Evolutionary conservation across 176 grass and related monocot species (phyloP).

Genomic region (Cenchrus americanus): DNA sequence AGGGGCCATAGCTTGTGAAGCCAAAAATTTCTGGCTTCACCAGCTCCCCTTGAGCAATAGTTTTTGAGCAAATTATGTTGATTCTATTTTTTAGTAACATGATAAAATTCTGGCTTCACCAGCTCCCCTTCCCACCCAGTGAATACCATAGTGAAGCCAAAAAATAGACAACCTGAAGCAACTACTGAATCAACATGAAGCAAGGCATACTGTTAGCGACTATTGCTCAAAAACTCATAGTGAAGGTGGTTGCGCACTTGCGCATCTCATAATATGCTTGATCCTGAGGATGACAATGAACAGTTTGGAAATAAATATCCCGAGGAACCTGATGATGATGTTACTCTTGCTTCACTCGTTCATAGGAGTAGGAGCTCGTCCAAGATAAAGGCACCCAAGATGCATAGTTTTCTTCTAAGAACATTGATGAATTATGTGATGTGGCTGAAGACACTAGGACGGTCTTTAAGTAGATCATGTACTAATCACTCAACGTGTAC

Average conservation of each 20-base stretch:
- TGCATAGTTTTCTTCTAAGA: slow-evolving; percentile 39
- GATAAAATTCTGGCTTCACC: no score
- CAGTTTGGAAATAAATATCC: slow-evolving; percentile 39
- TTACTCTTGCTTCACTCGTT: slow-evolving; percentile 68
- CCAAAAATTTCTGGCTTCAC: no score
- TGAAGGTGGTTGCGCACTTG: slow-evolving; percentile 58
- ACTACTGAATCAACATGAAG: slow-evolving; percentile 59
- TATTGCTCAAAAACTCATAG: slow-evolving; percentile 91
- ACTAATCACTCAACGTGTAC: slow-evolving; percentile 64
- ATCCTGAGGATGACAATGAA: slow-evolving; percentile 32
- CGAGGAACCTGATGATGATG: slow-evolving; percentile 61
- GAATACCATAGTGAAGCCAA: no score
- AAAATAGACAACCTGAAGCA: slow-evolving; percentile 73
- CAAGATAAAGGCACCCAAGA: slow-evolving; percentile 52
- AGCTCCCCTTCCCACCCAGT: no score
- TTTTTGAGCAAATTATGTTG: no score
- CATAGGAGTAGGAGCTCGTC: slow-evolving; percentile 51
- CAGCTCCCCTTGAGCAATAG: no score
- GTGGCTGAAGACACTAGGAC: slow-evolving; percentile 36
- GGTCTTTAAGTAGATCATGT: slow-evolving; percentile 49
- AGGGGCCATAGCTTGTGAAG: no score
- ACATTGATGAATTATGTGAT: slow-evolving; percentile 39
- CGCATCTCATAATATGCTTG: slow-evolving; percentile 50
- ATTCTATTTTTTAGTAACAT: no score
- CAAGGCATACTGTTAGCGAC: slow-evolving; percentile 47